Base-by-base conservation (phyloP, 306 rosid species). In the Lathyrus sativus region DNA sequence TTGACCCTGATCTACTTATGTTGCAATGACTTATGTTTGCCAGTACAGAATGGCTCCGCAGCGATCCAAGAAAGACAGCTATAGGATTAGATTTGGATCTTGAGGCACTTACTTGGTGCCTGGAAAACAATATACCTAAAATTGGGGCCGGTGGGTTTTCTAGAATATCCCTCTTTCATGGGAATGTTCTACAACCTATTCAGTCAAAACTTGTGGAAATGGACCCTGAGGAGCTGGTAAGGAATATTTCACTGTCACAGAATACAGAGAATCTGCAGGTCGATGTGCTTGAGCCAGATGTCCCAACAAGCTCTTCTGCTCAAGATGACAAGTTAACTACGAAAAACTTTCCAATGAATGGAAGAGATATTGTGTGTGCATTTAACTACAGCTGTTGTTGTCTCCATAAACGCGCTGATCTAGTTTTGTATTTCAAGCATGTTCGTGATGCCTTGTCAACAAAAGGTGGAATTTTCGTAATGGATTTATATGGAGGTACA, bases 341-440 rank as follows among this genome's bases (percentile, higher is more conserved):
- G 79, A 68, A 84, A 81, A 72, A 74, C 51, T 49, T 82, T 69
- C 55, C 70, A 7, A 74, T 75, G 63, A 83, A 86, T 71, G 80
- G 85, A 18, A 83, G 96, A 79, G 96, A 88, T 80, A 92, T 89
- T 33, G 87, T 86, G 46, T 92, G 96, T 29, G 96, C 98, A 55
- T 92, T 92, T 68, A 92, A 92, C 84, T 92, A 87, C 85, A 89
- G 96, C 83, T 88, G 96, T 64, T 92, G 98, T 44, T 92, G 98
- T 83, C 96, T 92, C 44, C 96, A 92, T 85, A 80, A 82, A 62
- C 87, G 96, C 39, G 84, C 83, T 5, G 96, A 88, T 14, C 80
- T 92, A 74, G 86, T 89, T 75, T 62, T 70, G 80, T 89, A 89
- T 92, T 89, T 86, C 82, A 88, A 86, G 85, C 96, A 86, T 75